phyloP scores from a whole-genome alignment of 2,329 filamentous ascomycete species.

The Alternaria alternata region DNA sequence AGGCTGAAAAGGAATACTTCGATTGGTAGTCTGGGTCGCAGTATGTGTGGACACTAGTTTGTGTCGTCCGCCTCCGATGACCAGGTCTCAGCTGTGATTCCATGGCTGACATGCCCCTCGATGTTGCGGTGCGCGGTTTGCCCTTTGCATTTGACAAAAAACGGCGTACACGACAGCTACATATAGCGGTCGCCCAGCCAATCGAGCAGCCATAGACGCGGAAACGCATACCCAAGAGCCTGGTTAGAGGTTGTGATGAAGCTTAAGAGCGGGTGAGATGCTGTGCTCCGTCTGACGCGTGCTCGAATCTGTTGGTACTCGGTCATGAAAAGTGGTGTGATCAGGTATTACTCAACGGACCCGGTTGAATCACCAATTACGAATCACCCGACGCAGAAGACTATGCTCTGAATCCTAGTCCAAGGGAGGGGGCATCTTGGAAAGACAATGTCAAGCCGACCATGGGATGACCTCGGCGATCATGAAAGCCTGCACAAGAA shows the following conservation, averaged over 20 bases:
- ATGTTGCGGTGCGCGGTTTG: slow-evolving; percentile 28
- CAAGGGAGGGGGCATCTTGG: neutral
- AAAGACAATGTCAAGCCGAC: slow-evolving; percentile 14
- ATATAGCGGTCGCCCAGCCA: slow-evolving; percentile 23
- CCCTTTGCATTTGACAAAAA: slow-evolving; percentile 44
- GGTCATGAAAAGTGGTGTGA: slow-evolving; percentile 8
- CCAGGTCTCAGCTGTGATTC: slow-evolving; percentile 25
- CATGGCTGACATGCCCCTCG: slow-evolving; percentile 20
- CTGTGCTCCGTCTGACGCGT: slow-evolving; percentile 29
- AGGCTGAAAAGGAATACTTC: slow-evolving; percentile 37
- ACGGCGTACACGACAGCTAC: slow-evolving; percentile 46
- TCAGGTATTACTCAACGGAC: neutral
- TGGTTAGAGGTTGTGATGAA: slow-evolving; percentile 27
- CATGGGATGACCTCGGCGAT: slow-evolving; percentile 25
- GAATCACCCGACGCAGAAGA: neutral
- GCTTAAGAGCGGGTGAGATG: slow-evolving; percentile 20
- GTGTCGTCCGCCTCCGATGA: slow-evolving; percentile 25
- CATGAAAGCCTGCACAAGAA: slow-evolving; percentile 15
- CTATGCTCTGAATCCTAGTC: slow-evolving; percentile 10
- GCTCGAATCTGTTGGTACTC: neutral
- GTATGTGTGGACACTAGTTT: slow-evolving; percentile 28
- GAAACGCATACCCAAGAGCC: slow-evolving; percentile 33
- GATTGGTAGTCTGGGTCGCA: slow-evolving; percentile 27
- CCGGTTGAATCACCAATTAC: slow-evolving; percentile 5
- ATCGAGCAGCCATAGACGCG: slow-evolving; percentile 19